Base-by-base conservation (phyloP, 2,329 filamentous ascomycete genomes). In the Penicillium hordei region DNA sequence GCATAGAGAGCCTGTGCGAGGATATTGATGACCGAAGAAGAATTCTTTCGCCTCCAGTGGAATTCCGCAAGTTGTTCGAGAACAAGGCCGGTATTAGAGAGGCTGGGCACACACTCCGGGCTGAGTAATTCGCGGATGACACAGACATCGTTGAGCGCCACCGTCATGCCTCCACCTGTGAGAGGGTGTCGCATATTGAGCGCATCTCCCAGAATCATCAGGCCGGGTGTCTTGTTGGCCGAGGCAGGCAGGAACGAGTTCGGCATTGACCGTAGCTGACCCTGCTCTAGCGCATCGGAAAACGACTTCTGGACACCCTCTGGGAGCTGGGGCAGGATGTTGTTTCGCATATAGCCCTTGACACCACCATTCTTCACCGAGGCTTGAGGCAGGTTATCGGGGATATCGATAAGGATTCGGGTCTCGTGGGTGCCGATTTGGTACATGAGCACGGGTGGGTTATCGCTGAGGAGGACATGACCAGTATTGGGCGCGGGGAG, bases 111-210 rank as follows among this genome's bases (percentile, higher is more conserved):
- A 8, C 78, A 76, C 39, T 83, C 78, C 0, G 91, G 92, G 38
- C 85, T 81, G 1, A 99, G 84, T 23, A 97, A 80, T 9, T 88
- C 83, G 0, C 89, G 81, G 27, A 99, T 82, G 1, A 95, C 76
- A 12, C 94, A 83, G 1, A 90, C 93, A 71, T 99, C 94, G 77
- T 93, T 96, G 75, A 99, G 89, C 1, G 91, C 94, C 1, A 97
- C 94, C 0, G 93, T 97, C 94, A 99, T 99, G 67, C 94, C 94
- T 64, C 94, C 94, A 52, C 94, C 94, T 0, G 94, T 99, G 13
- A 99, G 83, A 1, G 94, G 94, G 77, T 99, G 94, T n/a, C 94
- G 90, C 94, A 99, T 99, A 80, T 99, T 99, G 83, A 96, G 88
- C 15, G 94, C 93, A 73, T 99, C 94, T 58, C 94, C 94, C 9